Conservation (phyloP, 371 early-diverging fungal genomes). For the Mortierella sp. region DNA sequence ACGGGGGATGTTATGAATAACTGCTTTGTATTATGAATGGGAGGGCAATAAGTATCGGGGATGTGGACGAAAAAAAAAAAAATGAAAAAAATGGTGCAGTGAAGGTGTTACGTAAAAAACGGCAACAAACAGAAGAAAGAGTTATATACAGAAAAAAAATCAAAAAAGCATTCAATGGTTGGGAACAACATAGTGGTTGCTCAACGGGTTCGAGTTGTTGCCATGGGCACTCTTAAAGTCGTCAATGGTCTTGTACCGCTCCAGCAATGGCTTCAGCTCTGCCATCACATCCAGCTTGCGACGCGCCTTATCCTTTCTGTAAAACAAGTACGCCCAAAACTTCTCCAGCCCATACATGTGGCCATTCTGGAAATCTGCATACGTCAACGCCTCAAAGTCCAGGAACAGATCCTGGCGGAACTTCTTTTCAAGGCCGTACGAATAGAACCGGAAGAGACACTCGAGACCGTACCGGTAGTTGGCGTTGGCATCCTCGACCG, state of each 20-base stretch:
- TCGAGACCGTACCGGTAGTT: conserved; percentile 96
- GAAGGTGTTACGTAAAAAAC: too few relatives aligned
- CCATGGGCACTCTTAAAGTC: conserved; percentile 74
- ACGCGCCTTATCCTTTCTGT: conserved; percentile 88
- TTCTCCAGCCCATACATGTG: conserved; percentile 94
- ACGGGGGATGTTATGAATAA: too few relatives aligned
- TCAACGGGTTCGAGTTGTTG: conserved; percentile 37
- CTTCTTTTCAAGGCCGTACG: conserved; percentile 93
- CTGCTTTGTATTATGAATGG: too few relatives aligned
- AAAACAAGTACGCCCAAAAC: conserved; percentile 96
- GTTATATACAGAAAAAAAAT: conserved; percentile 15
- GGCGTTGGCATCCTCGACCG: conserved; percentile 92
- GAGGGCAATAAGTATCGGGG: too few relatives aligned
- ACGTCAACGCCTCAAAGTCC: conserved; percentile 90
- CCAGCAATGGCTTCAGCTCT: conserved; percentile 73
- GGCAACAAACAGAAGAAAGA: not conserved
- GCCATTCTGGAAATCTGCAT: conserved; percentile 80
- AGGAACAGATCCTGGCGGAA: conserved; percentile 88
- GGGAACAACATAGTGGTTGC: conserved; percentile 46
- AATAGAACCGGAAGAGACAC: conserved; percentile 97
- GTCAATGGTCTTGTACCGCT: conserved; percentile 75
- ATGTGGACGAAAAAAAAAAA: too few relatives aligned
- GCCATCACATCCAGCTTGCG: conserved; percentile 76
- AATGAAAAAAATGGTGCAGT: too few relatives aligned
- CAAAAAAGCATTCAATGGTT: conserved; percentile 21